A percentile compares a stretch with the other conserved stretches of the same genome.
phyloP scores from a whole-genome alignment of 1,284 basidiomycete species.

The Bondarzewia mesenterica region DNA sequence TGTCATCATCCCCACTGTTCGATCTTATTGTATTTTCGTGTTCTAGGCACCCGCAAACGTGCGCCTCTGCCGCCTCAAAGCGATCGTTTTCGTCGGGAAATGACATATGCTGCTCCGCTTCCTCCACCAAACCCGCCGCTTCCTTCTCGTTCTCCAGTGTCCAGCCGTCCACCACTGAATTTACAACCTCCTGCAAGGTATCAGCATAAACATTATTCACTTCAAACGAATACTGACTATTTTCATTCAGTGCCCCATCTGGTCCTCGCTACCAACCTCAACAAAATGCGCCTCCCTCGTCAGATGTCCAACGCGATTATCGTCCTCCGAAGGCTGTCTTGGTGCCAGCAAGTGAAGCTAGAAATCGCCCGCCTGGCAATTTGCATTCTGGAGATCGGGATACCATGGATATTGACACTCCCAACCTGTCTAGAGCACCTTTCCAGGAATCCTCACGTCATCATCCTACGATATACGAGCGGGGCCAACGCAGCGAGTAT shows the following conservation, averaged over 20 bases:
- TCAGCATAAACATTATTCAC: not conserved
- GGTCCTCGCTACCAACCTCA: conserved; percentile 1
- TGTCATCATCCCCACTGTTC: conserved; percentile 6
- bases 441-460: conserved; percentile 6
- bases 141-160: not conserved
- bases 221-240: not conserved
- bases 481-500: conserved; percentile 12
- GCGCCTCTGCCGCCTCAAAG: conserved; percentile 29
- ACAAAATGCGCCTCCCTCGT: not conserved
- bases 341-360: not conserved
- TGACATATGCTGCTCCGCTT: conserved; percentile 7
- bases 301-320: not conserved
- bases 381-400: conserved; percentile 11
- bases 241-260: conserved; percentile 1
- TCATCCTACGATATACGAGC: conserved; percentile 7
- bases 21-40: not conserved
- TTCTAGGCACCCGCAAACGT: conserved; percentile 21
- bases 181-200: conserved; percentile 4
- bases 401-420: conserved; percentile 21
- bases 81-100: conserved; percentile 24
- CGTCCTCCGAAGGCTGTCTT: not conserved
- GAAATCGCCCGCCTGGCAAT: conserved; percentile 4
- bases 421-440: conserved; percentile 9
- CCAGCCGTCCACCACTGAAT: conserved; percentile 4
- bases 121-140: conserved; percentile 2